phyloP scores from a whole-genome alignment of 2,329 filamentous ascomycete species.

The Plectosphaerella sp. region DNA sequence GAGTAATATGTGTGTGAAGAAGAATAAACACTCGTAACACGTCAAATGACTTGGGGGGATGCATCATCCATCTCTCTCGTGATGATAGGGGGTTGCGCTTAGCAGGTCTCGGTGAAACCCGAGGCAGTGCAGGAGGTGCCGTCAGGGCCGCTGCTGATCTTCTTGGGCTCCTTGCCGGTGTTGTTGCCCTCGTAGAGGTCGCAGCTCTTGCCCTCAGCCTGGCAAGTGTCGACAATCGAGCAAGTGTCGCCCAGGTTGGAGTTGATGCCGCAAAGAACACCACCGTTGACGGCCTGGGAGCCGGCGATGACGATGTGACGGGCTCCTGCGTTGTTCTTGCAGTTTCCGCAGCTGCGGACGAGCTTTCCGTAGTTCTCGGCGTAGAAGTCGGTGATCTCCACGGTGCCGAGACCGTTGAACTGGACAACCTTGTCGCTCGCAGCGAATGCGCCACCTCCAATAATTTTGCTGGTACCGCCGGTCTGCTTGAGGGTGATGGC shows the following conservation, averaged over 20 bases:
- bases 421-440: constrained; percentile 34
- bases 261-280: constrained; percentile 28
- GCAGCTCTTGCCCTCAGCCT: constrained; percentile 7
- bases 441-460: constrained; percentile 20
- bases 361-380: constrained; percentile 42
- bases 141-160: constrained; percentile 30
- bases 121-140: constrained; percentile 12
- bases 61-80: not conserved
- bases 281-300: constrained; percentile 22
- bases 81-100: not conserved
- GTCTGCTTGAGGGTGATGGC: constrained; percentile 35
- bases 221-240: constrained; percentile 11
- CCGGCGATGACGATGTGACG: constrained; percentile 27
- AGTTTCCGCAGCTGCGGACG: constrained; percentile 42
- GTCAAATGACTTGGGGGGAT: no score
- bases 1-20: no score
- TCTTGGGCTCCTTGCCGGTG: constrained; percentile 26
- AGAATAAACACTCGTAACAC: no score
- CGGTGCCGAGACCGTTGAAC: constrained; percentile 34
- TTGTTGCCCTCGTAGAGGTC: constrained; percentile 25
- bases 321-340: constrained; percentile 26
- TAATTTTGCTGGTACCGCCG: constrained; percentile 21
- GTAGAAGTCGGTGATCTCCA: constrained; percentile 33
- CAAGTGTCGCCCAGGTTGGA: constrained; percentile 19
- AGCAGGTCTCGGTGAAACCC: constrained; percentile 8